Percentiles rank a stretch among this genome's conserved stretches.
Evolutionary conservation across 2,329 filamentous ascomycete genomes (phyloP).

Genomic region (Pestalotiopsis sp.): DNA sequence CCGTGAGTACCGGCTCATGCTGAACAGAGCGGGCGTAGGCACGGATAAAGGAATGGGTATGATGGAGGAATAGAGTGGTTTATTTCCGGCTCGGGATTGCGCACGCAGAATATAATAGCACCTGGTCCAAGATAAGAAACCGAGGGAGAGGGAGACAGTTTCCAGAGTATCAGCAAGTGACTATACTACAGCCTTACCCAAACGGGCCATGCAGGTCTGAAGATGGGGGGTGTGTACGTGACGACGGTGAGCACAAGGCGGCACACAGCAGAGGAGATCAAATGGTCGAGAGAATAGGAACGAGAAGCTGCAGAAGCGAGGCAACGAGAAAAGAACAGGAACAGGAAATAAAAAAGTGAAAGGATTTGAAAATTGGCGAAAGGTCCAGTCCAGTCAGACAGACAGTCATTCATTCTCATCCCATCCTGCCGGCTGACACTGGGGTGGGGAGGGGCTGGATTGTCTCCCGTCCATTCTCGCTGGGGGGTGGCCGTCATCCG

Average conservation of each 20-base stretch:
- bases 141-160: neutral
- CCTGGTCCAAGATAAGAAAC: neutral
- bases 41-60: neutral
- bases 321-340: neutral
- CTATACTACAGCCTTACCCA: neutral
- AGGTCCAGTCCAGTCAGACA: neutral
- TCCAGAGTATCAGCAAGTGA: neutral
- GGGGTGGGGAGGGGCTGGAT: neutral
- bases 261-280: neutral
- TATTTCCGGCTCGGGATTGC: neutral
- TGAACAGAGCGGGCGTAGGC: neutral
- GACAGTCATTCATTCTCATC: neutral
- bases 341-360: neutral
- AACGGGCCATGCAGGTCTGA: neutral
- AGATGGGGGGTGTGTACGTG: neutral
- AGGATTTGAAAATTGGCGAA: neutral
- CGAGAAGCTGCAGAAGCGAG: neutral
- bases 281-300: neutral
- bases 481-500: neutral
- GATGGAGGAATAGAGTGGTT: neutral
- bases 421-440: neutral
- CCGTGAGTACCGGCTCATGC: constrained; percentile 28
- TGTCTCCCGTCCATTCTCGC: neutral
- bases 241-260: neutral
- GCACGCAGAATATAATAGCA: neutral